Conservation (phyloP, 441 rosid species). For the Gossypium davidsonii region DNA sequence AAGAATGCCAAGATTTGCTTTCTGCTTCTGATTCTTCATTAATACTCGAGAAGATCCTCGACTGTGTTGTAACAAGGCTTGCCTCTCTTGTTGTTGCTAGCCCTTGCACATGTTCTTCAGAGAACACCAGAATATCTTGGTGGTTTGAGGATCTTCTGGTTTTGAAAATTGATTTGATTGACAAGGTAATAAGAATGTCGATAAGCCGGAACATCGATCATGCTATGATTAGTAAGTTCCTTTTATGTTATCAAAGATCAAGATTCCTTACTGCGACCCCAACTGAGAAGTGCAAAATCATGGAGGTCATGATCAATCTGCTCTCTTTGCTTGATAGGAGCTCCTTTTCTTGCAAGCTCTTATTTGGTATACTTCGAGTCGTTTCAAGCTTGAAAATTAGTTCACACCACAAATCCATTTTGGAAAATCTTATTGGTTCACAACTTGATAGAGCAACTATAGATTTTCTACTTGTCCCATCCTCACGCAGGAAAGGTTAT, state of each 20-base stretch:
- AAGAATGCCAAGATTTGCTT: constrained; percentile 37
- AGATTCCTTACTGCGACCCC: constrained; percentile 12
- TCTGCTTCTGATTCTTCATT: constrained; percentile 22
- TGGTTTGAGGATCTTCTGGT: constrained; percentile 48
- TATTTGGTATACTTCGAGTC: constrained; percentile 30
- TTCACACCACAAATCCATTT: constrained; percentile 8
- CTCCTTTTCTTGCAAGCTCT: constrained; percentile 35
- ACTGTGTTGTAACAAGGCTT: constrained; percentile 28
- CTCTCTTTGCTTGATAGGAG: constrained; percentile 31
- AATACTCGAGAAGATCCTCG: constrained; percentile 30
- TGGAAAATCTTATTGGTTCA: constrained; percentile 43
- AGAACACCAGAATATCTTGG: constrained; percentile 18
- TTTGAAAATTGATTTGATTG: constrained; percentile 30
- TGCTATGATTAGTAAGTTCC: constrained; percentile 32
- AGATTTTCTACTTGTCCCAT: constrained; percentile 36
- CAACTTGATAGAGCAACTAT: constrained; percentile 44
- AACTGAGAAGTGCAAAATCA: constrained; percentile 28
- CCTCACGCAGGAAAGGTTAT: constrained; percentile 19
- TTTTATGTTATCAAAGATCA: constrained; percentile 34
- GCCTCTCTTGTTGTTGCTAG: constrained; percentile 16
- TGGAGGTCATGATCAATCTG: constrained; percentile 26
- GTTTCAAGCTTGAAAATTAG: constrained; percentile 26
- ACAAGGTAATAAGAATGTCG: constrained; percentile 26
- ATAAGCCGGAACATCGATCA: constrained; percentile 27
- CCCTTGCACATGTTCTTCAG: background rate